Percentiles rank a stretch among this genome's conserved stretches.
Evolutionary conservation across 148 eudicot species (phyloP).

Genomic region (Spergularia marina): DNA sequence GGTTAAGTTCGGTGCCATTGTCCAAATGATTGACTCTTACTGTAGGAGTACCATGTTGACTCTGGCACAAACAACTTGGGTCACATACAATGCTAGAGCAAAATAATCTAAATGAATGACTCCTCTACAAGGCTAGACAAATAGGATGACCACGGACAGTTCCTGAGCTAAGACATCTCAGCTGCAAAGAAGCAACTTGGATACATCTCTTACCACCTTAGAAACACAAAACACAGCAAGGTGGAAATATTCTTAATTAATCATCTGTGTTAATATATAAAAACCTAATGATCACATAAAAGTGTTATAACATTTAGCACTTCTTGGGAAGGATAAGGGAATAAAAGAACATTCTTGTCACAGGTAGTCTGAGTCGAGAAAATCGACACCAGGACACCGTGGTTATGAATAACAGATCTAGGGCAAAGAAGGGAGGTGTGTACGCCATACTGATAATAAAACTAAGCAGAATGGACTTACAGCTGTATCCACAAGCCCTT

Average conservation of each 20-base stretch:
- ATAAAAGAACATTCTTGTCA: background rate
- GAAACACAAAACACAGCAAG: background rate
- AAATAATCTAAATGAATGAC: background rate
- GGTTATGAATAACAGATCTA: background rate
- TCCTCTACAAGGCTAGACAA: background rate
- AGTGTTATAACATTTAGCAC: no score
- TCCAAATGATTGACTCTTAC: background rate
- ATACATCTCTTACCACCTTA: background rate
- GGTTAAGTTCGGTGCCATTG: no score
- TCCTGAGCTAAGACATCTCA: background rate
- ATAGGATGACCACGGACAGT: background rate
- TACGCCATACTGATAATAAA: slow-evolving; percentile 7
- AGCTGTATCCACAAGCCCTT: slow-evolving; percentile 99
- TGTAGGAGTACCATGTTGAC: background rate
- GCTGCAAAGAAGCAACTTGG: background rate
- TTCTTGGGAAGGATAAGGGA: background rate
- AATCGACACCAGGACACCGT: background rate
- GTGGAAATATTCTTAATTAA: background rate
- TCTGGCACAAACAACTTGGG: background rate
- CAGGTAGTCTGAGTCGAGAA: background rate
- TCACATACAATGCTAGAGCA: background rate
- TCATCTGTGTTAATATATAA: background rate
- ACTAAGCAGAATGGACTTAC: slow-evolving; percentile 43
- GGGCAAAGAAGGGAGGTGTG: background rate
- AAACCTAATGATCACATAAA: background rate